Base-by-base conservation (phyloP, 2,329 filamentous ascomycete genomes). In the Ciborinia camelliae region DNA sequence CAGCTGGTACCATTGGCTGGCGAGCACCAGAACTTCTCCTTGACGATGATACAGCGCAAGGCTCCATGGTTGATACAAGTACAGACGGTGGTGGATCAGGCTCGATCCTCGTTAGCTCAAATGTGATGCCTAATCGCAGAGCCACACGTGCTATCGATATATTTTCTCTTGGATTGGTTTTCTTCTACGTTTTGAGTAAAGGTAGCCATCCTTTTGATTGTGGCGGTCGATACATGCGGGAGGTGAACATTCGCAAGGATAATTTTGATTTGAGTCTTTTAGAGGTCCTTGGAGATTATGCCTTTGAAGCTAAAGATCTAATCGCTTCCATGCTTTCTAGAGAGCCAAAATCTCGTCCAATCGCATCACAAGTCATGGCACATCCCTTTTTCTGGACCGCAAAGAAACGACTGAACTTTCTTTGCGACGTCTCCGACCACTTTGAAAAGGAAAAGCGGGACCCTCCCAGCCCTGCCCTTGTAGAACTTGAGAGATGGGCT, bases 371-470 rank as follows among this genome's bases (percentile, higher is more conserved):
- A 37, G 90, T 97, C 65, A 86, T 97, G 82, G 87, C 91, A 0
- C 95, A 99, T 72, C 95, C 95, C 0, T 99, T 98, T 81, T 99
- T 99, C 81, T 99, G 95, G 95, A 81, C 89, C 0, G 79, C 91
- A 0, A 94, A 96, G 75, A 95, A 96, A 75, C 88, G 93, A 10
- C 85, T 99, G 8, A 86, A 86, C 12, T 99, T 99, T 77, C 82
- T 99, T n/a, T 97, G 93, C 73, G 93, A 97, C 69, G 92, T 96
- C 10, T 97, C 92, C 0, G 95, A 99, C 75, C 91, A 96, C 75
- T 98, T 97, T 74, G 95, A 99, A 76, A 91, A 95, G 70, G 94
- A 98, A 75, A 86, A 88, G 0, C 87, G 92, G 35, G 92, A 96
- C 55, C 91, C 92, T 0, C 90, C 91, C 0, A 93, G 91, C 0